Evolutionary conservation across 2,329 filamentous ascomycete genomes (phyloP).

Genomic region (Macrophomina phaseolina): DNA sequence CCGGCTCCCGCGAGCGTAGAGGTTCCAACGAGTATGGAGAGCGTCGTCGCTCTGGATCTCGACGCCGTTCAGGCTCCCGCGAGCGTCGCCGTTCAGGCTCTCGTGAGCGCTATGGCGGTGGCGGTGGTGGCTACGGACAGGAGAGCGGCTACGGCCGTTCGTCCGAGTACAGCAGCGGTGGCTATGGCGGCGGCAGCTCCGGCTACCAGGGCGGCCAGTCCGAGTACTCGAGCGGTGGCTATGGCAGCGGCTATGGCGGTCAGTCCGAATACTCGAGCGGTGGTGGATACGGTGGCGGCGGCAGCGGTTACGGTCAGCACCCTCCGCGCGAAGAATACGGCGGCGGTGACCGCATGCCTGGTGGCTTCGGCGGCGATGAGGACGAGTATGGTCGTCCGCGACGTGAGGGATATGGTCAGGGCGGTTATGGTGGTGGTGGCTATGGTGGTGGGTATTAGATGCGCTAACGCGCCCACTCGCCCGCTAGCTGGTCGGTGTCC

Average conservation of each 20-base stretch:
- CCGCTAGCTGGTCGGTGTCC: too few relatives aligned
- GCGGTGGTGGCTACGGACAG: conserved; percentile 22
- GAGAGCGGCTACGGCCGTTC: conserved; percentile 27
- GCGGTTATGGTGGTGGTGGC: conserved; percentile 18
- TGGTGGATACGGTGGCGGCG: conserved; percentile 30
- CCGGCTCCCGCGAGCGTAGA: conserved; percentile 27
- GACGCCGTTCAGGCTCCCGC: neutral
- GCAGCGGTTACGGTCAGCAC: conserved; percentile 28
- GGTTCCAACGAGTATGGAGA: conserved; percentile 21
- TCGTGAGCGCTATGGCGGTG: conserved; percentile 24
- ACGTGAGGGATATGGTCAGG: conserved; percentile 9
- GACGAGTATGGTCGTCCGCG: conserved; percentile 26
- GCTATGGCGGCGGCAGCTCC: conserved; percentile 28
- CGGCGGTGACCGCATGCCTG: conserved; percentile 16
- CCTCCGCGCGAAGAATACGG: conserved; percentile 10
- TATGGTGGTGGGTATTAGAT: neutral
- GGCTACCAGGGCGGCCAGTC: conserved; percentile 22
- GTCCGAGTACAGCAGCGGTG: conserved; percentile 11
- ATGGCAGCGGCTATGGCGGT: conserved; percentile 13
- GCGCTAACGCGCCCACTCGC: too few relatives aligned
- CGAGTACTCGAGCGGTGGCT: conserved; percentile 19
- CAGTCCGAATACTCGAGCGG: conserved; percentile 15
- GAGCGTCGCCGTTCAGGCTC: conserved; percentile 7
- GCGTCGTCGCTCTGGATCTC: conserved; percentile 6
- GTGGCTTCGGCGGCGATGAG: conserved; percentile 24